Percentiles rank a stretch among this genome's conserved stretches.
Conservation (phyloP, 2,329 filamentous ascomycete genomes). For the Phaeophleospora eucalypticola region DNA sequence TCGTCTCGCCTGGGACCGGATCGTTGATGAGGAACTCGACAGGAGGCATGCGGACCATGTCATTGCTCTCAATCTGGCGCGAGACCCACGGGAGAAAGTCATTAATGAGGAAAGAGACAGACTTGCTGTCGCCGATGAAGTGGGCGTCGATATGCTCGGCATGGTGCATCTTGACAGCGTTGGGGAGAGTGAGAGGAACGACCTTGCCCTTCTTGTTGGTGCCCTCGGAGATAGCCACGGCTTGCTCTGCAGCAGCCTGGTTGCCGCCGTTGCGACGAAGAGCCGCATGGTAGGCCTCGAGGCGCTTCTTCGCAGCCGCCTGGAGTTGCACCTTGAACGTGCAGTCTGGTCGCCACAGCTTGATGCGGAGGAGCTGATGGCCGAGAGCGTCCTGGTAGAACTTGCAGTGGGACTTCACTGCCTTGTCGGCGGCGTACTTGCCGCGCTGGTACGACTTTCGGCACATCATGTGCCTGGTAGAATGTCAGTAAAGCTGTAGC, state of each 20-base stretch:
- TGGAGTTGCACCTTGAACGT: conserved; percentile 28
- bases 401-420: conserved; percentile 1
- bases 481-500: conserved; percentile 30
- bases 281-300: conserved; percentile 20
- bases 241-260: conserved; percentile 12
- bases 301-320: conserved; percentile 22
- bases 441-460: conserved; percentile 75
- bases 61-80: conserved; percentile 12
- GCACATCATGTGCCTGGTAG: conserved; percentile 47
- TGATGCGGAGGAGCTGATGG: conserved; percentile 26
- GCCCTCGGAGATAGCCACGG: conserved; percentile 13
- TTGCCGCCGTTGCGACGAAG: conserved; percentile 20
- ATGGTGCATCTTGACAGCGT: conserved; percentile 20
- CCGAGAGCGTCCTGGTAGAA: conserved; percentile 21
- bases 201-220: conserved; percentile 13
- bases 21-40: conserved; percentile 30
- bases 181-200: conserved; percentile 7
- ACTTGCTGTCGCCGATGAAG: conserved; percentile 14
- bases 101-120: conserved; percentile 22
- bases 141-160: conserved; percentile 22
- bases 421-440: conserved; percentile 23
- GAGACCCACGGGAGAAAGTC: conserved; percentile 24
- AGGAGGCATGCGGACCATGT: conserved; percentile 26
- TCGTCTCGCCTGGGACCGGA: conserved; percentile 15
- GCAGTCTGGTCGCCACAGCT: conserved; percentile 30